phyloP scores from a whole-genome alignment of 2,329 filamentous ascomycete genomes.

The Fusarium algeriense region DNA sequence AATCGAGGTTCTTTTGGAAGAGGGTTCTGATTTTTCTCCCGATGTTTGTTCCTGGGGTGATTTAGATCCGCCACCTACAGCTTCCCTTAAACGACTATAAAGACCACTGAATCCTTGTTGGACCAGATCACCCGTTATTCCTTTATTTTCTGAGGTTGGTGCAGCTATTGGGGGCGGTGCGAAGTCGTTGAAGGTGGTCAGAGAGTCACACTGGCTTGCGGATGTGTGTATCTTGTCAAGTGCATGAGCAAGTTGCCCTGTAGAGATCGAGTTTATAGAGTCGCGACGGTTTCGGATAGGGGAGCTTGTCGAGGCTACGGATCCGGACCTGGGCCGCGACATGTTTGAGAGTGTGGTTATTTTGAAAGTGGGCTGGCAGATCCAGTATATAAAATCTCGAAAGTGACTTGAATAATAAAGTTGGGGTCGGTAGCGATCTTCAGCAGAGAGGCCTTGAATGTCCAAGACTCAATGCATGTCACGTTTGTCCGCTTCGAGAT shows the following conservation, averaged over 20 bases:
- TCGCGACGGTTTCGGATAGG: constrained; percentile 54
- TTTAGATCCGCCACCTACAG: constrained; percentile 73
- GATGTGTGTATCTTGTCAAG: constrained; percentile 90
- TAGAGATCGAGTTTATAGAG: constrained; percentile 61
- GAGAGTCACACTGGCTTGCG: constrained; percentile 83
- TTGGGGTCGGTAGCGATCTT: constrained; percentile 4
- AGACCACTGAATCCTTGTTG: constrained; percentile 90
- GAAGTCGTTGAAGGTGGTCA: constrained; percentile 96
- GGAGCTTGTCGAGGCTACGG: constrained; percentile 48
- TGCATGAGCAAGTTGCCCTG: constrained; percentile 79
- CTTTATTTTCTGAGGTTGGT: constrained; percentile 73
- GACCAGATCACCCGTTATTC: constrained; percentile 77
- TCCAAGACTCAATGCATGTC: constrained; percentile 26
- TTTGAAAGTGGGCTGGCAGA: not conserved
- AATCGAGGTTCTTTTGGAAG: constrained; percentile 58
- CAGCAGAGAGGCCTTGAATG: constrained; percentile 2
- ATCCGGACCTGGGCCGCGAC: constrained; percentile 49
- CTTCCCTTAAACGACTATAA: constrained; percentile 86
- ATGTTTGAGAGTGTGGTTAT: constrained; percentile 25
- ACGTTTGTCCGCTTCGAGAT: constrained; percentile 24
- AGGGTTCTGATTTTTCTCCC: constrained; percentile 49
- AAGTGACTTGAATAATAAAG: not conserved
- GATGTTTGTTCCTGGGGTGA: constrained; percentile 50
- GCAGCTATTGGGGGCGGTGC: constrained; percentile 75
- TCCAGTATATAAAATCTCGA: not conserved